Evolutionary conservation across 306 rosid species (phyloP).

Genomic region (Potentilla sterilis): DNA sequence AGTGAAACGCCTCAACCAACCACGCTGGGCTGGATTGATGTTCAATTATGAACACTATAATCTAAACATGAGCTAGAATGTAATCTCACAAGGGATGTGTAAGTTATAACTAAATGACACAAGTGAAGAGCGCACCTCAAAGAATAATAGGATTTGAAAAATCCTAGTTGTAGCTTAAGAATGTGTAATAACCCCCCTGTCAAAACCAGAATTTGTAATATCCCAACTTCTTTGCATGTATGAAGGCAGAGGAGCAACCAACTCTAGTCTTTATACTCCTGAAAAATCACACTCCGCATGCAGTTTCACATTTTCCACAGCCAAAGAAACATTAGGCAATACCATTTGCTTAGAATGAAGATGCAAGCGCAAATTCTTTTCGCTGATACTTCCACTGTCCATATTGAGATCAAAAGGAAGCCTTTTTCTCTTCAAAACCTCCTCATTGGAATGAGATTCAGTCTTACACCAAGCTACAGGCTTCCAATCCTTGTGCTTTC

Average conservation of each 20-base stretch:
- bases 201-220: conserved; percentile 33
- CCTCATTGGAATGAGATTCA: conserved; percentile 39
- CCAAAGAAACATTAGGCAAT: conserved; percentile 66
- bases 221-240: conserved; percentile 93
- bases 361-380: conserved; percentile 64
- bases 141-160: background rate
- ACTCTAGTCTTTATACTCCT: conserved; percentile 47
- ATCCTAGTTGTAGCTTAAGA: conserved; percentile 23
- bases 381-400: conserved; percentile 64
- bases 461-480: conserved; percentile 33
- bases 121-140: background rate
- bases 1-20: too few species aligned
- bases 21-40: too few species aligned
- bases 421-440: conserved; percentile 35
- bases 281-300: conserved; percentile 54
- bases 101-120: background rate
- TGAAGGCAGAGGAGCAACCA: conserved; percentile 67
- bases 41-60: too few species aligned
- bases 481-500: conserved; percentile 65
- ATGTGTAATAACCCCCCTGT: conserved; percentile 9
- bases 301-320: conserved; percentile 48
- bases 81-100: background rate
- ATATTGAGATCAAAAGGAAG: conserved; percentile 73
- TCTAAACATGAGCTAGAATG: background rate
- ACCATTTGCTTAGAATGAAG: conserved; percentile 82